Conservation (phyloP, 257 asterid species). For the Solanum peruvianum region DNA sequence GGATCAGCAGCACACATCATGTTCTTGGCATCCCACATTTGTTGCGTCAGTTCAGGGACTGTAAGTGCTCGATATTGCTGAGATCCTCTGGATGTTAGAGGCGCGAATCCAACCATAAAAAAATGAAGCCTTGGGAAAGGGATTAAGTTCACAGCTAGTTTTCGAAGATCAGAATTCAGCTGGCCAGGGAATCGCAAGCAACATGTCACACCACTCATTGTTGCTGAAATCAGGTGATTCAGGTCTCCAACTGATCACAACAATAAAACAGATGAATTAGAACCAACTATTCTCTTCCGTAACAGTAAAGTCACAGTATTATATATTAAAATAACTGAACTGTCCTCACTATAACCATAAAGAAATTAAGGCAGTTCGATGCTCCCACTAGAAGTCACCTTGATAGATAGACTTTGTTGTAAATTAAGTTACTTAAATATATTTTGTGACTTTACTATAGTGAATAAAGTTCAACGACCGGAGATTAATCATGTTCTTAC, state of each 20-base stretch:
- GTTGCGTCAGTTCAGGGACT: slow-evolving; percentile 20
- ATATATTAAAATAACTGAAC: neutral
- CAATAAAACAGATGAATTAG: neutral
- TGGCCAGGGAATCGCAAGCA: slow-evolving; percentile 19
- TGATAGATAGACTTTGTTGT: neutral
- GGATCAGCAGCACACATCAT: slow-evolving; percentile 30
- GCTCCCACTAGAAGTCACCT: neutral
- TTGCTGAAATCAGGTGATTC: slow-evolving; percentile 17
- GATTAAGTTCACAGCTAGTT: slow-evolving; percentile 16
- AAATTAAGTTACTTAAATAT: neutral
- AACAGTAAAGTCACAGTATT: neutral
- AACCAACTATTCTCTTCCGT: neutral
- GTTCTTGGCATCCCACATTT: slow-evolving; percentile 21
- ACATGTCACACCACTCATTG: slow-evolving; percentile 21
- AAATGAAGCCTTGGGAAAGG: slow-evolving; percentile 19
- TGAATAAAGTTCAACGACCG: neutral
- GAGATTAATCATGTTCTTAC: neutral
- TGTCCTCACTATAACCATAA: neutral
- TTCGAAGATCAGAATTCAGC: slow-evolving; percentile 19
- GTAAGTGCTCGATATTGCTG: slow-evolving; percentile 15
- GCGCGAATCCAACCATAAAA: slow-evolving; percentile 22
- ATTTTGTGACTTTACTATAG: neutral
- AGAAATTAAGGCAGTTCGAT: neutral
- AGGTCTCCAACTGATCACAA: slow-evolving; percentile 17
- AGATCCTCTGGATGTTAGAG: slow-evolving; percentile 21